These are phyloP conservation scores for Flaveria bidentis DNA, from an alignment of 129 eudicot genomes.

Conservation along the genomic window DNA sequence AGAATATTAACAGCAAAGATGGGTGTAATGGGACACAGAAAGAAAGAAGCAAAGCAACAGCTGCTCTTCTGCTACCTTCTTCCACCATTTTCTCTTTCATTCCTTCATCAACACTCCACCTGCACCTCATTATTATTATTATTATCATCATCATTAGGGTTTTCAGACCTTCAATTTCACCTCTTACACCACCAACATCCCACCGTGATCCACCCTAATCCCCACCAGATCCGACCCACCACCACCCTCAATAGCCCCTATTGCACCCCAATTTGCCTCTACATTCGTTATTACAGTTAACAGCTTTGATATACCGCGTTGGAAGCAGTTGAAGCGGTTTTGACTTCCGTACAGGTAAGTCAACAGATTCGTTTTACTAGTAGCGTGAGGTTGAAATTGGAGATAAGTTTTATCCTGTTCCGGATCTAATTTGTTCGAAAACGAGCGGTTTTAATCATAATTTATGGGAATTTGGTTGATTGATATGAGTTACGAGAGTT, in stretches of 20 bases:
- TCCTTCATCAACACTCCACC: constrained; percentile 28
- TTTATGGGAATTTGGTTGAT: constrained; percentile 10
- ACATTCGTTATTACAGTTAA: background rate
- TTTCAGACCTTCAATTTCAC: background rate
- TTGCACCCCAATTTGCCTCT: background rate
- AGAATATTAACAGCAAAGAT: constrained; percentile 33
- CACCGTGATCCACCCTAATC: constrained; percentile 19
- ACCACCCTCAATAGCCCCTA: background rate
- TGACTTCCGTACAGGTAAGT: constrained; percentile 15
- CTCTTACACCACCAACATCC: constrained; percentile 27
- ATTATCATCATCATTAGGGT: constrained; percentile 15
- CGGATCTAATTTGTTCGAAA: constrained; percentile 6
- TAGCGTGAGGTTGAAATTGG: background rate
- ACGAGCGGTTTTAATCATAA: background rate
- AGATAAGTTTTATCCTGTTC: background rate
- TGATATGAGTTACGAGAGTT: background rate
- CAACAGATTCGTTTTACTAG: background rate
- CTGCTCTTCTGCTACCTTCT: constrained; percentile 29
- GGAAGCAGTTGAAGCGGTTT: background rate
- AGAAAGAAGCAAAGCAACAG: constrained; percentile 36
- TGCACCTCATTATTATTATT: background rate
- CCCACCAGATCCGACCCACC: constrained; percentile 34
- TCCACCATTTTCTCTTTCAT: constrained; percentile 14
- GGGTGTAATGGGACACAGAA: constrained; percentile 30
- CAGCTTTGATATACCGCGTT: background rate